Evolutionary conservation across 1,284 basidiomycete genomes (phyloP), one percentile per base, ranked within the genome.

Genomic region (Grifola frondosa): DNA sequence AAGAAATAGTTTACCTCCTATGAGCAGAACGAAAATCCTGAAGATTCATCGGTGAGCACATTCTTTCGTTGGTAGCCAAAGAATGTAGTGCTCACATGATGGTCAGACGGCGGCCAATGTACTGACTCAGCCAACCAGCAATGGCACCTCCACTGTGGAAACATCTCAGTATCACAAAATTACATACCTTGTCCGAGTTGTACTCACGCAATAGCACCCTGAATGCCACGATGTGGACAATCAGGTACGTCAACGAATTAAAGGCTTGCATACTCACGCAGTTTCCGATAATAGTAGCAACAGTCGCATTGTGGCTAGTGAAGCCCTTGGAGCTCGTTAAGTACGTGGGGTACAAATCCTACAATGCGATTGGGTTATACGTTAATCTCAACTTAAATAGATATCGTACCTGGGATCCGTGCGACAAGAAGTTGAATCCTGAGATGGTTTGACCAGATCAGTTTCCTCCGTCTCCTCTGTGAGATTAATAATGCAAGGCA

Each of bases 341-440:
- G 63, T 91, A 93, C 4, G 85, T 91, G 17, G 91, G 90, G 70
- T 87, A 90, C 23, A 90, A 57, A 64, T 90, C 87, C 72, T 74
- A 50, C 22, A 28, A 30, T 16, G 33, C 25, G n/a, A 26, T 16
- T 16, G 17, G 33, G 11, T 15, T 16, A 40, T 8, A 17, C 34
- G 13, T 12, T 16, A 32, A 30, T 22, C 10, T 17, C 11, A 32
- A n/a, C 30, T n/a, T 10, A 10, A 32, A 12, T 11, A 11, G 9
- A 16, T n/a, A 47, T 50, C 41, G 56, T 55, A 62, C 74, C 48
- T 90, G 89, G 46, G 87, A 90, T 12, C 89, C 90, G 65, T 94
- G 91, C 4, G 88, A 89, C 50, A 95, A 73, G 75, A 97, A 97
- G 73, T 95, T 97, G 78, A 97, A 93, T 6, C 88, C 86, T 79